A percentile compares a stretch with the other conserved stretches of the same genome.
Conservation (phyloP, 805 yeast genomes). For the Starmerella kuoi region DNA sequence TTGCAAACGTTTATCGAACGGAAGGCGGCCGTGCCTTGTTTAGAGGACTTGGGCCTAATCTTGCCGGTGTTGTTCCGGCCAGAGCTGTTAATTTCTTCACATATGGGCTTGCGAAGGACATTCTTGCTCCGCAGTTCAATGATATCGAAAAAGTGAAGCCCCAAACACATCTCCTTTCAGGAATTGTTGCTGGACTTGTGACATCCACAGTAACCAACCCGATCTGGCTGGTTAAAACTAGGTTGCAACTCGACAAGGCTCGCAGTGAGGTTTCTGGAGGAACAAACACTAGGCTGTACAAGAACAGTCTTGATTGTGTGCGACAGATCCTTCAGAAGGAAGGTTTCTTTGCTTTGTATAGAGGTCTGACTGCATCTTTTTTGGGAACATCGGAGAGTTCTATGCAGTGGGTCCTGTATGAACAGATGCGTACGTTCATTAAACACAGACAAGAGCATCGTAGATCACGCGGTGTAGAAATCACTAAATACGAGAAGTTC, state of each 20-base stretch:
- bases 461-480: constrained; percentile 28
- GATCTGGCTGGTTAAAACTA: constrained; percentile 90
- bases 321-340: constrained; percentile 56
- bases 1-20: constrained; percentile 49
- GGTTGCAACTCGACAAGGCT: constrained; percentile 75
- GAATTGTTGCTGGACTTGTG: constrained; percentile 82
- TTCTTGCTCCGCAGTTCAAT: constrained; percentile 53
- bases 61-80: constrained; percentile 97
- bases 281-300: constrained; percentile 42
- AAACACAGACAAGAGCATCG: constrained; percentile 27
- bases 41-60: constrained; percentile 90
- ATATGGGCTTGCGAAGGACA: constrained; percentile 82
- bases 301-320: constrained; percentile 76
- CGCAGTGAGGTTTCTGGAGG: constrained; percentile 19
- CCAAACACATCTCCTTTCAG: constrained; percentile 74
- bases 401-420: constrained; percentile 91
- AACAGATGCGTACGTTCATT: constrained; percentile 75
- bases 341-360: constrained; percentile 69
- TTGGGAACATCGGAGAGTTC: constrained; percentile 88
- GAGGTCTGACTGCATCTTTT: constrained; percentile 89
- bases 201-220: constrained; percentile 97
- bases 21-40: constrained; percentile 85
- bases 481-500: constrained; percentile 45
- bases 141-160: constrained; percentile 60
- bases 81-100: constrained; percentile 93